Evolutionary conservation across 306 rosid genomes (phyloP), one percentile per base, ranked within the genome.

Genomic region (Ormosia semicastrata): DNA sequence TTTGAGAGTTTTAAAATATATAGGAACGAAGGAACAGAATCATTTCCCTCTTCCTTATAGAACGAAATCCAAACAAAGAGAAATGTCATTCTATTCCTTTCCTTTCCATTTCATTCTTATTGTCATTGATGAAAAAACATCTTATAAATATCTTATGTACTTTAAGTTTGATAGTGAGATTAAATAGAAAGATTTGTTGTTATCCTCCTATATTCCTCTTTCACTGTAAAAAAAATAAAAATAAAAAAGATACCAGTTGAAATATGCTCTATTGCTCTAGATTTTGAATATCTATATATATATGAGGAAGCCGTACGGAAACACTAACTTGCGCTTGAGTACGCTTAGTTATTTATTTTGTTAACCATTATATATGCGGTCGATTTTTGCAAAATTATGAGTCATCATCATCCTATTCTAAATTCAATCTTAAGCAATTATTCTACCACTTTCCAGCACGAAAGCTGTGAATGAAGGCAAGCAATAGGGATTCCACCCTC

Each of bases 391-490:
- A 5, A 57, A 66, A 57, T 54, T 30, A 43, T 65, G 70, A 54
- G 56, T 43, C 77, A 82, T 58, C 77, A 75, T 75, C 85, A 12
- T 49, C 75, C 13, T 65, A 40, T 67, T 67, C 47, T 47, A 57
- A 57, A 75, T 75, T 82, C 73, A 82, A 43, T 75, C 64, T 14
- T 49, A 9, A 4, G 41, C 34, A 54, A 54, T 82, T 40, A 82
- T 82, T 82, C 69, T 24, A 8, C 73, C 66, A 67, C 81, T 82
- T 82, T 82, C 71, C 85, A 75, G 81, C 81, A 2, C 54, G 33
- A 82, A 82, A 82, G 81, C 50, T 49, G 71, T 17, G 14, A 75
- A 24, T 24, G 24, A 24, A 24, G 24, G 24, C 24, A 24, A 24
- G 24, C 24, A 24, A 34, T 53, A 39, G 40, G 49, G 67, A 53